These are phyloP conservation scores for Paulownia fortunei DNA, from an alignment of 257 asterid species.

Conservation along the genomic window DNA sequence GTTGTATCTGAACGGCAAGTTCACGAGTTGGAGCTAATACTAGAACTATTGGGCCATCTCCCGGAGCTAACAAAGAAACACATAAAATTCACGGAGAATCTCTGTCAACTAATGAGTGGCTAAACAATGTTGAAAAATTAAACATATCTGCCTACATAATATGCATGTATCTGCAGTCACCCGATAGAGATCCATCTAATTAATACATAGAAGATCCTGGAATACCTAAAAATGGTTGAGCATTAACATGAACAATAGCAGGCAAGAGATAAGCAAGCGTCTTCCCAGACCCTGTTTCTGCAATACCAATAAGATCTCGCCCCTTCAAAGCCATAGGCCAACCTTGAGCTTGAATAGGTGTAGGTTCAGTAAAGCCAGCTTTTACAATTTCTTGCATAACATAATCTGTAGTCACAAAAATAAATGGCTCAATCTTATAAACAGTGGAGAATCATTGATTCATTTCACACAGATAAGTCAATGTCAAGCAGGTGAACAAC, in stretches of 20 bases:
- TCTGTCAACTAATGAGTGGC: constrained; percentile 34
- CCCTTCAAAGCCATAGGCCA: constrained; percentile 99
- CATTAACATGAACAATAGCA: constrained; percentile 94
- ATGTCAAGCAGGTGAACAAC: neutral
- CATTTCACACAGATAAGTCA: neutral
- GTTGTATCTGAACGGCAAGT: constrained; percentile 99
- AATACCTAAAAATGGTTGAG: constrained; percentile 97
- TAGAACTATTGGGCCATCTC: constrained; percentile 99
- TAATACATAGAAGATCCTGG: constrained; percentile 27
- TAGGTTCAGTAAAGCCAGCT: constrained; percentile 97
- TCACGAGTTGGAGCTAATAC: constrained; percentile 99
- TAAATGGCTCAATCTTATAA: neutral
- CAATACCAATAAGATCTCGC: constrained; percentile 95
- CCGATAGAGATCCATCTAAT: constrained; percentile 1
- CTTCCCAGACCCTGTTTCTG: constrained; percentile 99
- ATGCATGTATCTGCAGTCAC: neutral
- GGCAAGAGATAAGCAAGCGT: constrained; percentile 93
- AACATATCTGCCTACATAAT: neutral
- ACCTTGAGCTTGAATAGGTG: constrained; percentile 98
- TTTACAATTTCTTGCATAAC: constrained; percentile 89
- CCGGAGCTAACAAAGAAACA: constrained; percentile 72
- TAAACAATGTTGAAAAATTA: constrained; percentile 3
- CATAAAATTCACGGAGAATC: constrained; percentile 37
- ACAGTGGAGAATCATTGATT: neutral
- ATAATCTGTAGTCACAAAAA: constrained; percentile 62